These are phyloP conservation scores for Xylariales sp. DNA, from an alignment of 2,329 filamentous ascomycete genomes.

Conservation along the genomic window DNA sequence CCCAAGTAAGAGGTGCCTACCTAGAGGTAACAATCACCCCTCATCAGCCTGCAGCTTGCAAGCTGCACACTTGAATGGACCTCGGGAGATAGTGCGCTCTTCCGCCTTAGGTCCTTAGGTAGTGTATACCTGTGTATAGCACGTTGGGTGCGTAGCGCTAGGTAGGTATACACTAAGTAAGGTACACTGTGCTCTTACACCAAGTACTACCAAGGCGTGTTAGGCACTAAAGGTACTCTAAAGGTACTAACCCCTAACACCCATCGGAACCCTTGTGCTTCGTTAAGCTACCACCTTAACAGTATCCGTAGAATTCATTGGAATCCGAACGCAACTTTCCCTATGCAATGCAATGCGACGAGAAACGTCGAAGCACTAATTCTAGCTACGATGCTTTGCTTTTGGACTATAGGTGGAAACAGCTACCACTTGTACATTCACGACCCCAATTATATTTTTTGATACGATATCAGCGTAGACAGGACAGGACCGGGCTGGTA, in stretches of 20 bases:
- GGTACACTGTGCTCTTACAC: conserved; percentile 14
- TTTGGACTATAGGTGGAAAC: conserved; percentile 27
- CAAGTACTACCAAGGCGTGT: neutral
- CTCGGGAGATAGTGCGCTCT: conserved; percentile 16
- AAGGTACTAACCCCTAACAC: too few relatives aligned
- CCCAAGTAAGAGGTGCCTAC: too few relatives aligned
- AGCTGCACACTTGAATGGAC: neutral
- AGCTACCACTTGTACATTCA: conserved; percentile 27
- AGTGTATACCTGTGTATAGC: too few relatives aligned
- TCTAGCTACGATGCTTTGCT: conserved; percentile 1
- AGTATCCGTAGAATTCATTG: conserved; percentile 30
- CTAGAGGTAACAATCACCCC: conserved; percentile 24
- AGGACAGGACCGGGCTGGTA: neutral
- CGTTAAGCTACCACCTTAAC: conserved; percentile 1
- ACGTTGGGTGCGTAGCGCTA: conserved; percentile 2
- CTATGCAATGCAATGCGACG: conserved; percentile 35
- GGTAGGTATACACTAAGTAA: neutral
- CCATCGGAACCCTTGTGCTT: conserved; percentile 10
- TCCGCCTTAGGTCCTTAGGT: neutral
- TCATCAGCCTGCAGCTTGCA: conserved; percentile 25
- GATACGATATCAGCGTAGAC: neutral
- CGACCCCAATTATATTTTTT: neutral
- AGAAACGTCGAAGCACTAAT: conserved; percentile 33
- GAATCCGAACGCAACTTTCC: conserved; percentile 31
- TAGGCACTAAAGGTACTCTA: conserved; percentile 16